These are phyloP conservation scores for Salix arbutifolia DNA, from an alignment of 345 rosid genomes.

Conservation along the genomic window DNA sequence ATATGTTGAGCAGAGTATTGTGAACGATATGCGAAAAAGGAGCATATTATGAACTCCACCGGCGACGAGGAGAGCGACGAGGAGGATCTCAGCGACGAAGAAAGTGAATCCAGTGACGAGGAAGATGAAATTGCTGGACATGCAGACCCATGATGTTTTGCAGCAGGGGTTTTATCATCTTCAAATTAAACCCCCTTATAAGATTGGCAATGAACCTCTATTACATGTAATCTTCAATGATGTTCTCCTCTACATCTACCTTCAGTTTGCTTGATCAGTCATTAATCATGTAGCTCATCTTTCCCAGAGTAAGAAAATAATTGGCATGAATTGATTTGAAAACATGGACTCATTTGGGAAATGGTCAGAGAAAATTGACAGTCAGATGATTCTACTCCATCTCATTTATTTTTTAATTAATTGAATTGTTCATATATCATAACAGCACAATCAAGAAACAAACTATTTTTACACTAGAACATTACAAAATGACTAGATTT, in stretches of 20 bases:
- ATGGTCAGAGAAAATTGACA: no score
- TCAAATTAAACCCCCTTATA: slow-evolving; percentile 1
- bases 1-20: slow-evolving; percentile 45
- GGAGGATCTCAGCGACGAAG: slow-evolving; percentile 52
- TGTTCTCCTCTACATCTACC: slow-evolving; percentile 5
- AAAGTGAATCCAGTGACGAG: slow-evolving; percentile 38
- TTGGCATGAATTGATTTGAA: neutral
- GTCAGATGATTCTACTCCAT: no score
- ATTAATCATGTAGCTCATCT: neutral
- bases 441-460: no score
- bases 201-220: slow-evolving; percentile 6
- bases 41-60: slow-evolving; percentile 30
- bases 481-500: no score
- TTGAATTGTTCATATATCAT: no score
- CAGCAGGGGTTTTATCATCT: slow-evolving; percentile 1
- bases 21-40: slow-evolving; percentile 57
- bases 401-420: no score
- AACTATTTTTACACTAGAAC: no score
- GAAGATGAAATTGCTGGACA: slow-evolving; percentile 55
- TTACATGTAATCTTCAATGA: neutral
- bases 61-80: slow-evolving; percentile 38
- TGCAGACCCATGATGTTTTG: slow-evolving; percentile 41
- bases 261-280: slow-evolving; percentile 21
- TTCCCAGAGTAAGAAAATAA: slow-evolving; percentile 6
- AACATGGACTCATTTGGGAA: neutral